Evolutionary conservation across 1,284 basidiomycete genomes (phyloP), one percentile per base, ranked within the genome.

Genomic region (Trichosporon faecale): DNA sequence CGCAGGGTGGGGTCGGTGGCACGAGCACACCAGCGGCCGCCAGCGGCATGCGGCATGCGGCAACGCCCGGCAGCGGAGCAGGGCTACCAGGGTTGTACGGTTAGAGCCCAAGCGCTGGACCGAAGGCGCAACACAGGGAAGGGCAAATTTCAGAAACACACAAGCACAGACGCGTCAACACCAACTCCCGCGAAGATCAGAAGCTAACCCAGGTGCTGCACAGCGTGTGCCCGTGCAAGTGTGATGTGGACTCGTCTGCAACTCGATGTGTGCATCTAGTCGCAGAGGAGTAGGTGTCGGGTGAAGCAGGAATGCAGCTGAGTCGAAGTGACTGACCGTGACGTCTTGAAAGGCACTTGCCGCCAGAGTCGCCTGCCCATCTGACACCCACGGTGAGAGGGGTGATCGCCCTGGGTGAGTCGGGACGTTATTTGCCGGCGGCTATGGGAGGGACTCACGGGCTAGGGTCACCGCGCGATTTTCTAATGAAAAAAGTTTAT

Each of bases 391-490:
- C 25, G 49, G 21, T 21, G 49, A n/a, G 18, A 9, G 18, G 44
- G 44, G 44, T 21, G 44, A 52, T 52, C 49, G 23, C 21, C 49
- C 49, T 52, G 49, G 49, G 49, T 52, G 49, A 31, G 57, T 61
- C 57, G 57, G 57, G 57, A 31, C 57, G 57, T 61, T 31, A 61
- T 61, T 61, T 61, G 57, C 57, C 57, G 57, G 57, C 57, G 57
- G 57, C 57, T n/a, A n/a, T 16, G 57, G 12, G 7, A 6, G 18
- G 29, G 7, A 11, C 49, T 21, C 21, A 9, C n/a, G 49, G 49
- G 49, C 23, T 52, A 21, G 23, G 21, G 49, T 52, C 49, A 18
- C 21, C 49, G 49, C 49, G 49, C 49, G 49, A 25, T 25, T 46
- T 52, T 52, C 49, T 52, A 52, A 52, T 52, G 49, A 52, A 21